Conservation (phyloP, 208 protist genomes). For the Naegleria gruberi region DNA sequence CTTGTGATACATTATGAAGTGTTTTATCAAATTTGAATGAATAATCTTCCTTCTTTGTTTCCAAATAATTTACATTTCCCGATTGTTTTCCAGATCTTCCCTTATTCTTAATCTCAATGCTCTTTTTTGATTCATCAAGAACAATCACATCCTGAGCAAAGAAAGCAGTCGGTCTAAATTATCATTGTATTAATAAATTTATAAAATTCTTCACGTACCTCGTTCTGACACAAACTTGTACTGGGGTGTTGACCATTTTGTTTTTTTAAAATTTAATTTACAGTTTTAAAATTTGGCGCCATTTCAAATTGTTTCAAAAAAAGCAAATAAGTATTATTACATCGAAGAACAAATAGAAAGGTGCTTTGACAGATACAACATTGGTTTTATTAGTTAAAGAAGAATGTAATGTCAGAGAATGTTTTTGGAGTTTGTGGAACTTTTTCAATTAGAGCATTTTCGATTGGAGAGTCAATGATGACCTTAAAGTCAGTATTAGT, state of each 20-base stretch:
- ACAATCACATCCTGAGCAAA: constrained; percentile 16
- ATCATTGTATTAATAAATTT: not conserved
- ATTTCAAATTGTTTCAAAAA: too few relatives aligned
- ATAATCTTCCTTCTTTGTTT: constrained; percentile 38
- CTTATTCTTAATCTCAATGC: constrained; percentile 10
- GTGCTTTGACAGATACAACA: too few relatives aligned
- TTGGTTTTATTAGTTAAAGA: too few relatives aligned
- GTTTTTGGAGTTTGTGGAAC: too few relatives aligned
- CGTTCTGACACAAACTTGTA: not conserved
- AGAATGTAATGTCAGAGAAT: too few relatives aligned
- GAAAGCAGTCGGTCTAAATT: not conserved
- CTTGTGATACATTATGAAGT: constrained; percentile 38
- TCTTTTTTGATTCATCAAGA: constrained; percentile 16
- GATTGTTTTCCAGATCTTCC: not conserved
- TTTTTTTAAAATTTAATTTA: too few relatives aligned
- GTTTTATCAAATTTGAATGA: constrained; percentile 37
- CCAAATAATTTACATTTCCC: constrained; percentile 27
- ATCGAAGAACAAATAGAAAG: too few relatives aligned
- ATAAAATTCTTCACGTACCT: not conserved
- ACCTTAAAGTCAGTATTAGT: not conserved
- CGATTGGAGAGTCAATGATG: not conserved
- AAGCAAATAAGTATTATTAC: too few relatives aligned
- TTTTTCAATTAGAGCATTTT: too few relatives aligned
- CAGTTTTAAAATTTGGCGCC: too few relatives aligned
- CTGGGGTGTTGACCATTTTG: not conserved